phyloP scores from a whole-genome alignment of 768 basidiomycete species.

The Leccinum uliginosum region DNA sequence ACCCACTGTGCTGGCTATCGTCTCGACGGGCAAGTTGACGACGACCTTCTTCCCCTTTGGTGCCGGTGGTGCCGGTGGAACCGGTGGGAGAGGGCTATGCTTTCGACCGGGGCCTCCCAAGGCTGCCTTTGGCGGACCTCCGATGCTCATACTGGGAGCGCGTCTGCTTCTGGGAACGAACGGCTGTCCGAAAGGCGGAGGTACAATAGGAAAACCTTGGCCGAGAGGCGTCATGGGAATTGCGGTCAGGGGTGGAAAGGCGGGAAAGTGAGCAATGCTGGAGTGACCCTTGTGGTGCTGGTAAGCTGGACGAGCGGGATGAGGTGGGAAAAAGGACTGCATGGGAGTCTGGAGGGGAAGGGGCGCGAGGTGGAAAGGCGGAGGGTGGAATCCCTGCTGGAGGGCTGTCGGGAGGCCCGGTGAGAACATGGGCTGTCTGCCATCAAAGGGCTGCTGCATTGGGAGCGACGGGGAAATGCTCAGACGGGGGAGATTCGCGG shows the following conservation, averaged over 20 bases:
- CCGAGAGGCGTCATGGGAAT: slow-evolving; percentile 60
- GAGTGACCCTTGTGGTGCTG: slow-evolving; percentile 51
- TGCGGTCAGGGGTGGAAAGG: slow-evolving; percentile 50
- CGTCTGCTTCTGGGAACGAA: slow-evolving; percentile 62
- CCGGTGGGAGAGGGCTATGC: slow-evolving; percentile 56
- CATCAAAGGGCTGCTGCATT: slow-evolving; percentile 53
- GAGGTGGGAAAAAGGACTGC: slow-evolving; percentile 59
- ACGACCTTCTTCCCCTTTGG: slow-evolving; percentile 60
- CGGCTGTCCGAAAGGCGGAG: slow-evolving; percentile 42
- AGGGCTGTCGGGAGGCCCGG: slow-evolving; percentile 60
- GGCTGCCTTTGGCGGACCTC: slow-evolving; percentile 85
- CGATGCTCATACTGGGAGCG: slow-evolving; percentile 63
- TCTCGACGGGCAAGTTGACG: slow-evolving; percentile 75
- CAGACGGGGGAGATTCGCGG: slow-evolving; percentile 43
- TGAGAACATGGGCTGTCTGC: slow-evolving; percentile 52
- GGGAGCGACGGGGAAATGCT: slow-evolving; percentile 51
- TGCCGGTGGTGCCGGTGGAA: slow-evolving; percentile 30
- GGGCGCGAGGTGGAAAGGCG: slow-evolving; percentile 40
- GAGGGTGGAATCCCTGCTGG: slow-evolving; percentile 54
- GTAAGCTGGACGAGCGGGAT: slow-evolving; percentile 44
- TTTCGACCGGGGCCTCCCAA: slow-evolving; percentile 78
- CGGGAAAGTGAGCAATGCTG: slow-evolving; percentile 62
- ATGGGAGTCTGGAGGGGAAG: slow-evolving; percentile 65
- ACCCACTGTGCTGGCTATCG: slow-evolving; percentile 34
- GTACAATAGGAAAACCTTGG: slow-evolving; percentile 52